phyloP scores from a whole-genome alignment of 2,329 filamentous ascomycete species.

The Beauveria brongniartii region DNA sequence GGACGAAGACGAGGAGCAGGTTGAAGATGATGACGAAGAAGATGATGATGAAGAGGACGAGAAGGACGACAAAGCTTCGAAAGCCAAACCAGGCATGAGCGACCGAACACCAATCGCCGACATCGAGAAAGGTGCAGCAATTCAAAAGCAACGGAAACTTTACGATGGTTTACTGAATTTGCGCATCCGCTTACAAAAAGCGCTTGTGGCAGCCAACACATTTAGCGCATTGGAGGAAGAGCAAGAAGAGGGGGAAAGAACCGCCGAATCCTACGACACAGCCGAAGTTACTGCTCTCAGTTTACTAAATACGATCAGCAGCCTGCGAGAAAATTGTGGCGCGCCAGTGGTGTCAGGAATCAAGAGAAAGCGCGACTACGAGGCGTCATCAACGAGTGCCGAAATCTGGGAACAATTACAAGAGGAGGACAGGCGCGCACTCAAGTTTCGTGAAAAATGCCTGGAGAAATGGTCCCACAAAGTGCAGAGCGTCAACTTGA shows the following conservation, averaged over 20 bases:
- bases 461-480: slow-evolving; percentile 90
- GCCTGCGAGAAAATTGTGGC: slow-evolving; percentile 55
- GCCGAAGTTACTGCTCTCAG: slow-evolving; percentile 81
- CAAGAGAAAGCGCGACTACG: slow-evolving; percentile 53
- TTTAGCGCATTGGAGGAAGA: slow-evolving; percentile 41
- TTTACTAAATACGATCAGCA: slow-evolving; percentile 74
- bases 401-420: slow-evolving; percentile 68
- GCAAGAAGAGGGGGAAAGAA: slow-evolving; percentile 23
- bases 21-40: slow-evolving; percentile 28
- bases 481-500: slow-evolving; percentile 39
- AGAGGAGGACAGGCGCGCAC: slow-evolving; percentile 51
- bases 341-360: slow-evolving; percentile 41
- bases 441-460: slow-evolving; percentile 57
- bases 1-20: slow-evolving; percentile 18
- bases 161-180: slow-evolving; percentile 87
- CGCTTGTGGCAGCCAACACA: slow-evolving; percentile 73
- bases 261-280: slow-evolving; percentile 54
- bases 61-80: slow-evolving; percentile 23
- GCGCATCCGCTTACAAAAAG: slow-evolving; percentile 89
- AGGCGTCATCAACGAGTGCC: slow-evolving; percentile 48
- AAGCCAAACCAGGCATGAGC: slow-evolving; percentile 26
- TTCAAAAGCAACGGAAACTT: slow-evolving; percentile 74
- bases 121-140: slow-evolving; percentile 74
- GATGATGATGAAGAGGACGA: slow-evolving; percentile 30
- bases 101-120: slow-evolving; percentile 40